Conservation (phyloP, 352 stramenopile genomes). For the Phytophthora pluvialis region DNA sequence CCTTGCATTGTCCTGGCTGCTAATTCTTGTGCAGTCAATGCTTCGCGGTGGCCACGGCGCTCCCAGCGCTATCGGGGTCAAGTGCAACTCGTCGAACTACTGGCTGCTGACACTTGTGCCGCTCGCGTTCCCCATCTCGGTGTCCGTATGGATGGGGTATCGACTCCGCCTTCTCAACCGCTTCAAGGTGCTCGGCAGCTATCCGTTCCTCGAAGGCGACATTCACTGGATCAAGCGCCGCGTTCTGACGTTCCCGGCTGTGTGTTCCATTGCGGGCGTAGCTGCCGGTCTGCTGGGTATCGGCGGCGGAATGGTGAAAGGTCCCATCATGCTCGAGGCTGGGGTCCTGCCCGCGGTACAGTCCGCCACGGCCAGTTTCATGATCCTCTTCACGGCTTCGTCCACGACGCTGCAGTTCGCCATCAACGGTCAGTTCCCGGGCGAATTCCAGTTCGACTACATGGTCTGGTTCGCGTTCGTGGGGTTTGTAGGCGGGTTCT, state of each 20-base stretch:
- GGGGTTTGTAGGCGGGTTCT: conserved; percentile 87
- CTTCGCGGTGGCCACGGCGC: conserved; percentile 69
- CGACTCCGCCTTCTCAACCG: conserved; percentile 61
- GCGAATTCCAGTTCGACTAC: conserved; percentile 90
- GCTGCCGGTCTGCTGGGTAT: conserved; percentile 95
- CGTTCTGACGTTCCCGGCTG: conserved; percentile 90
- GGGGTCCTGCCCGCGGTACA: conserved; percentile 90
- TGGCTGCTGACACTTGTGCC: conserved; percentile 92
- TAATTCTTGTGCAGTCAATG: conserved; percentile 67
- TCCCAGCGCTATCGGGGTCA: conserved; percentile 86
- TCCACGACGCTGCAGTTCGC: conserved; percentile 92
- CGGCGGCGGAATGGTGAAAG: conserved; percentile 96
- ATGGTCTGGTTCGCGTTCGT: conserved; percentile 87
- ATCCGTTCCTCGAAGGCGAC: conserved; percentile 91
- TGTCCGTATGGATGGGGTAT: conserved; percentile 55
- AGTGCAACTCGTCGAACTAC: conserved; percentile 90
- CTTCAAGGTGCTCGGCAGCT: conserved; percentile 56
- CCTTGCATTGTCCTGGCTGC: conserved; percentile 55
- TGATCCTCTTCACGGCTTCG: conserved; percentile 90
- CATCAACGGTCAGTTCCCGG: conserved; percentile 76
- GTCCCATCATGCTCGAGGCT: conserved; percentile 97
- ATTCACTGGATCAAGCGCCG: conserved; percentile 92
- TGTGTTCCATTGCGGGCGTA: conserved; percentile 93
- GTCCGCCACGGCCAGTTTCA: conserved; percentile 92
- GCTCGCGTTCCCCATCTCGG: conserved; percentile 58